Conservation (phyloP, 169 alveolate species). For the Eimeria sp. region DNA sequence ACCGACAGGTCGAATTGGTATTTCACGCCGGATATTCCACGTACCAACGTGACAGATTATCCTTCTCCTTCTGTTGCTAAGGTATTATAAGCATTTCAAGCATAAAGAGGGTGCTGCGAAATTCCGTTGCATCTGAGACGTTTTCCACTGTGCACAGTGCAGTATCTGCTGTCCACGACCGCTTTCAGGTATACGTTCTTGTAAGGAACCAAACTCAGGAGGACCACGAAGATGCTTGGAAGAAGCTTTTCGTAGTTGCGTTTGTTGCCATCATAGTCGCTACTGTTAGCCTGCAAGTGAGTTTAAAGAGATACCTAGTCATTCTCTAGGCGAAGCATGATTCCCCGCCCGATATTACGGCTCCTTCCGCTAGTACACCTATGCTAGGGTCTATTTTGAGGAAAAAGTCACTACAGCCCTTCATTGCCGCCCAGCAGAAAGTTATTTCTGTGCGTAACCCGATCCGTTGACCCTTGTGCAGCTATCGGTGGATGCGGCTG, state of each 20-base stretch:
- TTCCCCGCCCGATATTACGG: not conserved
- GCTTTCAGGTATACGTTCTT: conserved; percentile 5
- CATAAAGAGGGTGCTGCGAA: not conserved
- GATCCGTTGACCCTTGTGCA: not conserved
- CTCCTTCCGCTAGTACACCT: not conserved
- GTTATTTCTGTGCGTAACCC: not conserved
- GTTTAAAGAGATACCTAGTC: not conserved
- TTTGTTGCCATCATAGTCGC: conserved; percentile 50
- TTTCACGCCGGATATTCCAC: conserved; percentile 13
- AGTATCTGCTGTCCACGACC: not conserved
- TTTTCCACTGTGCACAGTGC: not conserved
- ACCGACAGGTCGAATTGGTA: conserved; percentile 36
- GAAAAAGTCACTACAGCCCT: not conserved
- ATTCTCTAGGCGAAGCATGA: not conserved
- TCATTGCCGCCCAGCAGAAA: not conserved
- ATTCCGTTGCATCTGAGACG: not conserved
- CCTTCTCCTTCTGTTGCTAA: conserved; percentile 48
- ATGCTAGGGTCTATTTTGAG: not conserved
- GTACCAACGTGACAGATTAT: not conserved
- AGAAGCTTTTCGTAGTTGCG: conserved; percentile 34
- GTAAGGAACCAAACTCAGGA: conserved; percentile 2
- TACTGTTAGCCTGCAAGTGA: conserved; percentile 45
- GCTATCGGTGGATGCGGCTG: conserved; percentile 11
- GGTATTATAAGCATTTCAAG: not conserved
- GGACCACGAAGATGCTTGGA: conserved; percentile 42